Percentiles rank a stretch among this genome's conserved stretches.
These are phyloP conservation scores for Miscanthus sacchariflorus DNA, from an alignment of 202 grass and related monocot genomes.

Conservation along the genomic window DNA sequence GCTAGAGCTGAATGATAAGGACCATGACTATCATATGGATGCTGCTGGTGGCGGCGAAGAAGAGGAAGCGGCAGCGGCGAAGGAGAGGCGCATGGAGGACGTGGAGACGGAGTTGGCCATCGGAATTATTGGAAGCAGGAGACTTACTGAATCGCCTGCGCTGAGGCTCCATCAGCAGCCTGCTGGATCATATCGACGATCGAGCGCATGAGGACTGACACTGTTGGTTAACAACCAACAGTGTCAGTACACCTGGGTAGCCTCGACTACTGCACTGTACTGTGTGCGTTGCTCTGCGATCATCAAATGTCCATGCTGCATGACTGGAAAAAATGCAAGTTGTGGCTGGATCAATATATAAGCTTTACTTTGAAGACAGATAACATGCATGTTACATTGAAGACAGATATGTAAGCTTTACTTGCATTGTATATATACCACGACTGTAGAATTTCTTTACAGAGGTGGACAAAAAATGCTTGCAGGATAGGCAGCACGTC, in stretches of 20 bases:
- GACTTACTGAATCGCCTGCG: neutral
- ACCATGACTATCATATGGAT: neutral
- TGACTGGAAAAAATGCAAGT: too few relatives aligned
- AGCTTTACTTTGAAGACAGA: neutral
- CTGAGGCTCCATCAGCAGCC: neutral
- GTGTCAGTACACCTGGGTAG: too few relatives aligned
- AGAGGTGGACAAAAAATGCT: too few relatives aligned
- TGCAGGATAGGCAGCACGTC: too few relatives aligned
- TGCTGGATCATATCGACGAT: neutral
- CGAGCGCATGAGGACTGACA: neutral
- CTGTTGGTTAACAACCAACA: neutral
- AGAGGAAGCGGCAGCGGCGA: neutral
- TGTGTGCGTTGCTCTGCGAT: neutral
- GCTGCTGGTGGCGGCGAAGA: neutral
- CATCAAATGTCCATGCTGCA: neutral
- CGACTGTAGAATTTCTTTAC: neutral
- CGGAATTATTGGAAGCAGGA: constrained; percentile 41
- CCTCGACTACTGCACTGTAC: too few relatives aligned
- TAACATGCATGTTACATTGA: neutral
- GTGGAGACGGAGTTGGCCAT: constrained; percentile 86
- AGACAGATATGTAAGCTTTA: neutral
- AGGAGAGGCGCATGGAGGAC: constrained; percentile 42
- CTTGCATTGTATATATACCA: neutral
- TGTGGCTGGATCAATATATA: neutral
- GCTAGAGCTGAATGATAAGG: constrained; percentile 43